A percentile compares a stretch with the other conserved stretches of the same genome.
Conservation (phyloP, 257 asterid species). For the Nicotiana attenuata region DNA sequence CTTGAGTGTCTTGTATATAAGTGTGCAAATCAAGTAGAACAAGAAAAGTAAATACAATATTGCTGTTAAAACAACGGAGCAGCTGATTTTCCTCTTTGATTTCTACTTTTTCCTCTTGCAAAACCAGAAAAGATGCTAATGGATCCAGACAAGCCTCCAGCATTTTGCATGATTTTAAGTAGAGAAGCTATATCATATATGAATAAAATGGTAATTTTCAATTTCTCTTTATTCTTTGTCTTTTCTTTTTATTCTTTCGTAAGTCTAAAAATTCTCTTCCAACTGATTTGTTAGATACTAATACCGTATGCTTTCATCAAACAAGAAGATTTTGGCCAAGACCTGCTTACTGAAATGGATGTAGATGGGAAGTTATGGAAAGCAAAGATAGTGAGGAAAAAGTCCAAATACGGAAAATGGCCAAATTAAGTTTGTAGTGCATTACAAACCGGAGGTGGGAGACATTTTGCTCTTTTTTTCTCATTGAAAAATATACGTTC, state of each 20-base stretch:
- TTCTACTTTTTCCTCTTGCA: background rate
- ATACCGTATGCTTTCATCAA: background rate
- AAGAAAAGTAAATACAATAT: too few relatives aligned
- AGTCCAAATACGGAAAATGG: background rate
- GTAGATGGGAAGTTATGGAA: background rate
- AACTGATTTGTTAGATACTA: background rate
- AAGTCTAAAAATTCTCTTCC: background rate
- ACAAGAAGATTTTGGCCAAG: background rate
- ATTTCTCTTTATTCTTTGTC: background rate
- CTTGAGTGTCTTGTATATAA: too few relatives aligned
- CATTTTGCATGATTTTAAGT: background rate
- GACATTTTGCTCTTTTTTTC: background rate
- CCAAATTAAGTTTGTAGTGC: background rate
- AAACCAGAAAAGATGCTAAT: background rate
- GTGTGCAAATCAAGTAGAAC: too few relatives aligned
- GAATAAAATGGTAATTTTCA: background rate
- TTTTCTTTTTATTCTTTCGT: background rate
- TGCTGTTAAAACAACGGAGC: too few relatives aligned
- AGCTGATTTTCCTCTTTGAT: background rate
- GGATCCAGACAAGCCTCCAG: background rate
- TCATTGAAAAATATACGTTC: background rate
- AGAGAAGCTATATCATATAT: background rate
- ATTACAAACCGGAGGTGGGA: background rate
- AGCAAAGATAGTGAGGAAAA: background rate
- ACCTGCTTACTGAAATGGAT: background rate